Base-by-base conservation (phyloP, 306 rosid species). In the Lithocarpus polystachyus region DNA sequence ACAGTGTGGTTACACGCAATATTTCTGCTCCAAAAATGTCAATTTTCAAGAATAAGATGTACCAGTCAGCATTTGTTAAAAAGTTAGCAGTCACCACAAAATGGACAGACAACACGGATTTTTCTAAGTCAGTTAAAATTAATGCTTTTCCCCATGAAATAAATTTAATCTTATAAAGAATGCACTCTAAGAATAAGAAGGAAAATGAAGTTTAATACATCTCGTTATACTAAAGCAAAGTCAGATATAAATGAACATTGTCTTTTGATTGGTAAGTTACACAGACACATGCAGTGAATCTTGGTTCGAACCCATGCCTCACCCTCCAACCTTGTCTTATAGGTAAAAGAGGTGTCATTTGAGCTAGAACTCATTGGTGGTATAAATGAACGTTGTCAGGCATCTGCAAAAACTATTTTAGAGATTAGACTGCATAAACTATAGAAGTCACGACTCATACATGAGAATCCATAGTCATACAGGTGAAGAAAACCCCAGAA, bases 1-100 rank as follows among this genome's bases (percentile, higher is more conserved):
- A 88, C 92, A 96, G 93, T 77, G 97, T 90, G 84, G 99, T 96
- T 91, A 96, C 99, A 93, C 99, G 99, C 98, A 91, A 82, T 87
- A 96, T 93, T 96, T 96, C 99, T 96, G 99, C 98, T 96, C 98
- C 98, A 96, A 90, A 91, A 95, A 96, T 90, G 98, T 91, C 98
- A 94, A 92, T 94, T 92, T 94, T 76, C 98, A 94, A 94, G 97
- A 89, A 91, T 81, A 90, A 93, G 89, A 94, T 90, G 96, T 92
- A 94, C 97, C 98, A 84, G 97, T 94, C 91, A 96, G 98, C 98
- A 96, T 89, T 96, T 81, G 93, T 93, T 90, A 90, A 84, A 89
- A 90, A 81, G 99, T 95, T 93, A 95, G 98, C 86, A 86, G 98
- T 90, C 89, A 95, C 87, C 89, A 89, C 92, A 95, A 85, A 91